These are phyloP conservation scores for Alternaria sp. DNA, from an alignment of 2,329 filamentous ascomycete genomes.

Conservation along the genomic window DNA sequence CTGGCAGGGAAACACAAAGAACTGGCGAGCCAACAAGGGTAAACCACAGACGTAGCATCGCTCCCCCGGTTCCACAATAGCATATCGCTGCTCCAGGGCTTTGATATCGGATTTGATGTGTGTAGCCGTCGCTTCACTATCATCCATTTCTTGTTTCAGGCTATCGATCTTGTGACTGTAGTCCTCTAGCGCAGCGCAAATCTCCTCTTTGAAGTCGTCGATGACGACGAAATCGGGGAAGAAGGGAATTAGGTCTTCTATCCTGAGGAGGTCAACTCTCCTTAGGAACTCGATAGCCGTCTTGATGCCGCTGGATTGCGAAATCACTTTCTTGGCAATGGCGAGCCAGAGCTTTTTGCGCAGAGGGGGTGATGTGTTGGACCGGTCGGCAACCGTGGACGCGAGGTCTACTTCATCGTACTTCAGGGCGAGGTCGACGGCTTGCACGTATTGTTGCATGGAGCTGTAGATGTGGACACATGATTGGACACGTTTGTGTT, in stretches of 20 bases:
- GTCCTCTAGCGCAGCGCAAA: constrained; percentile 90
- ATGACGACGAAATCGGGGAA: constrained; percentile 99
- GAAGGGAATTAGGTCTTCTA: constrained; percentile 97
- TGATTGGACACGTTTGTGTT: constrained; percentile 89
- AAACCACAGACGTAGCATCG: constrained; percentile 89
- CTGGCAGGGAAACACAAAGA: constrained; percentile 98
- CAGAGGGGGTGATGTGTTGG: constrained; percentile 78
- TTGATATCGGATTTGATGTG: constrained; percentile 93
- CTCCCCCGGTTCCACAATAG: constrained; percentile 95
- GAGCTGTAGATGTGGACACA: constrained; percentile 97
- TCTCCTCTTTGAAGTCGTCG: constrained; percentile 99
- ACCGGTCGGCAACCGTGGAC: constrained; percentile 85
- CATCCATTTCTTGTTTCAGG: constrained; percentile 94
- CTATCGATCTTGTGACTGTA: constrained; percentile 91
- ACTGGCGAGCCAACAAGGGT: constrained; percentile 87
- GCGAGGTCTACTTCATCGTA: constrained; percentile 92
- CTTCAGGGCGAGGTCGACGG: constrained; percentile 89
- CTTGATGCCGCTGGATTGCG: constrained; percentile 83
- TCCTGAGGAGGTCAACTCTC: constrained; percentile 88
- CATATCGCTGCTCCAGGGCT: constrained; percentile 85
- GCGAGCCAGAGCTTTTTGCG: constrained; percentile 96
- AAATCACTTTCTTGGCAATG: constrained; percentile 93
- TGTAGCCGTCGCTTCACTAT: constrained; percentile 84
- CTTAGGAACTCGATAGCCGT: constrained; percentile 90
- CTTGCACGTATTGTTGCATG: constrained; percentile 94